Base-by-base conservation (phyloP, 1,284 basidiomycete species). In the Cystobasidium pallidum region DNA sequence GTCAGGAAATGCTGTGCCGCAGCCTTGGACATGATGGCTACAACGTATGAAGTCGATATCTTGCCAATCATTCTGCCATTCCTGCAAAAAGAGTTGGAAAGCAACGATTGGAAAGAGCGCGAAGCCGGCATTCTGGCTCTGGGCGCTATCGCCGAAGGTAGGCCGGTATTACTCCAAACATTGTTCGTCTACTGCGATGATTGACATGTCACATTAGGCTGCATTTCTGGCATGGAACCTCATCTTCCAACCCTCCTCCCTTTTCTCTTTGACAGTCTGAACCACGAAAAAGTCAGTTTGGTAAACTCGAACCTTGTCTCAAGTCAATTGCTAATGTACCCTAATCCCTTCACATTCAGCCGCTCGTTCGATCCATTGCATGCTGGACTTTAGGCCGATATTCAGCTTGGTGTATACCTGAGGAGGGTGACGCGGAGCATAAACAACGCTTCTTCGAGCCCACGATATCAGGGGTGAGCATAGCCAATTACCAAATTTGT, bases 301-400 rank as follows among this genome's bases (percentile, higher is more conserved):
- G 3, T 72, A 34, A 45, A 11, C 36, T 39, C n/a, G 71, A 6
- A 13, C 36, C 36, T 28, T 11, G 30, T 28, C 52, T 15, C 10
- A 1, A 13, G 7, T 8, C 7, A 15, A 34, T 24, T 54, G 58
- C 13, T n/a, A n/a, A 21, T 54, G 52, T 28, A 21, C 24, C 39
- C 26, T 2, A 10, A 2, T 1, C 7, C 34, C 11, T 15, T 36
- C 10, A 24, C 15, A 0, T 2, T 8, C 78, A 94, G 90, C 95
- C 96, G 39, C 87, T 99, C 36, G 92, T 99, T 7, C 90, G 96
- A 66, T 97, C 94, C 15, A 99, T 99, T 81, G 94, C 95, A 19
- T 99, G 96, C 81, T 99, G 96, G 96, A 98, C 95, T 0, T 85
- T 99, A 17, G 94, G 95, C n/a, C 89, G 96, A 61, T 99, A 99